Base-by-base conservation (phyloP, 305 asterid genomes). In the Fraxinus sp. region DNA sequence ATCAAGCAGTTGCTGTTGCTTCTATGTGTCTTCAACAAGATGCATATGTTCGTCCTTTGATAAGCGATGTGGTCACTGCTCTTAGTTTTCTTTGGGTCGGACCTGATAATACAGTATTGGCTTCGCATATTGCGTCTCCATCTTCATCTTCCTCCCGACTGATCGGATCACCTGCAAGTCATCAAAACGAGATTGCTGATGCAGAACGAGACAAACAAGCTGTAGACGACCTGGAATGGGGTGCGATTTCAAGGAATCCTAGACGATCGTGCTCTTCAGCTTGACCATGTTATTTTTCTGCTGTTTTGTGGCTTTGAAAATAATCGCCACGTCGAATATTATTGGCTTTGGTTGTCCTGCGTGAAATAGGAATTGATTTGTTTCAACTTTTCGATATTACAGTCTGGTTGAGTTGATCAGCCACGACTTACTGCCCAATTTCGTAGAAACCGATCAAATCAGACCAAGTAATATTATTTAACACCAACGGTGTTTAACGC, bases 11-110 rank as follows among this genome's bases (percentile, higher is more conserved):
- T 33, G 97, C 94, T 0, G 81, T 93, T 11, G 93, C 98, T 11
- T 94, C 95, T 16, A 93, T 95, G 98, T 95, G 98, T 37, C 82
- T 95, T 7, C 94, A 93, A 78, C 92, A 95, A 64, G 98, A 95
- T 57, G 89, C 91, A 0, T 46, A 88, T 0, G 84, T 87, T 11
- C 93, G 98, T 0, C 98, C 98, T 35, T 85, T 81, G 41, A 95
- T 92, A 30, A 93, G 98, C 77, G 98, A 95, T 41, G 97, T 93
- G 30, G 98, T 95, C 79, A 95, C 97, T 0, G 97, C 98, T 32
- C 96, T 95, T 20, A 93, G 93, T 70, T 87, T 88, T 83, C 93
- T 95, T 11, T 86, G 92, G 62, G 52, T 76, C 10, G 88, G 84
- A 64, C 88, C 86, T 0, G 87, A 79, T 0, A 32, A 36, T 11